Base-by-base conservation (phyloP, 148 eudicot species). In the Vaccinium darrowii region DNA sequence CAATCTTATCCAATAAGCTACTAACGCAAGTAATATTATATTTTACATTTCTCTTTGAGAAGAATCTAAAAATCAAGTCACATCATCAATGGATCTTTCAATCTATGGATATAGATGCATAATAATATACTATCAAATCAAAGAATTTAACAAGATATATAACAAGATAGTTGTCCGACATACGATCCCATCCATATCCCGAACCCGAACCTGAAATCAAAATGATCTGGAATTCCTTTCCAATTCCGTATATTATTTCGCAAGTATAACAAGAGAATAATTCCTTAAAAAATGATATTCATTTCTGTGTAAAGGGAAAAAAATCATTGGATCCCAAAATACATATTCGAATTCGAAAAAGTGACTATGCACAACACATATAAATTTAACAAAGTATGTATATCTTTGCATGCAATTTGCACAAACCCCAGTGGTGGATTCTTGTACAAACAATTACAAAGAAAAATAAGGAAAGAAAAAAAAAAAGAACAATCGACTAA, bases 371-470 rank as follows among this genome's bases (percentile, higher is more conserved):
- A 87, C 78, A 82, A 81, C 79, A 87, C 50, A 78, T 82, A 63
- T 58, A 63, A 63, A 73, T 82, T 73, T 69, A 80, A 88, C 89
- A 88, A 83, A 69, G 51, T 73, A 76, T 67, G 71, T 67, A 47
- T 60, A 76, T 86, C 86, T 71, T 36, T 67, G 85, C 82, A 87
- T 67, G 85, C 62, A 89, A 84, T 86, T 88, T 89, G 89, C 88
- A 89, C 89, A 88, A 83, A 77, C 77, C 81, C 78, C 84, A 39
- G 81, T 56, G 65, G 79, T n/a, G 73, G 75, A 60, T 52, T 84
- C 74, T 85, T 80, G 54, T 69, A 71, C 57, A 75, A 78, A 23
- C 82, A 86, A 49, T 78, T 54, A 76, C 72, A 36, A 80, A 80
- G 7, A 82, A 83, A 43, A 72, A 25, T 51, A 82, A 47, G n/a